Evolutionary conservation across 768 basidiomycete genomes (phyloP).

Genomic region (Suillus fuscotomentosus): DNA sequence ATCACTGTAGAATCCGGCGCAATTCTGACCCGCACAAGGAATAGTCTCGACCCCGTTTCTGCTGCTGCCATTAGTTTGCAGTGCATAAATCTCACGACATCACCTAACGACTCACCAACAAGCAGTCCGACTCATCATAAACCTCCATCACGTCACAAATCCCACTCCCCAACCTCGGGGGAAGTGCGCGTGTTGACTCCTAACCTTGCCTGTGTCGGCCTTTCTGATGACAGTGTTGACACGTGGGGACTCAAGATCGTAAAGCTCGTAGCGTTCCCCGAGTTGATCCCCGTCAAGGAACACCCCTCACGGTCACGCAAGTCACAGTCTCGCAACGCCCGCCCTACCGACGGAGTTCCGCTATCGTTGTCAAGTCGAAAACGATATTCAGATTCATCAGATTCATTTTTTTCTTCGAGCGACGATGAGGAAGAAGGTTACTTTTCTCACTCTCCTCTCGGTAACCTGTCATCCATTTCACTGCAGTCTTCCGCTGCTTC

Average conservation of each 20-base stretch:
- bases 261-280: conserved; percentile 75
- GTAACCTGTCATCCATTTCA: conserved; percentile 34
- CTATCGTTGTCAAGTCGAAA: conserved; percentile 11
- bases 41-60: conserved; percentile 34
- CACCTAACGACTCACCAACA: conserved; percentile 5
- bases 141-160: conserved; percentile 35
- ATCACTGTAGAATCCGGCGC: conserved; percentile 36
- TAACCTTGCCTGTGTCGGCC: conserved; percentile 74
- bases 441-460: conserved; percentile 55
- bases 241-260: conserved; percentile 77
- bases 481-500: conserved; percentile 35
- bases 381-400: conserved; percentile 21
- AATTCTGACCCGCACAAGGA: conserved; percentile 49
- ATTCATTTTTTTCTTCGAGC: conserved; percentile 25
- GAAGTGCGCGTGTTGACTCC: conserved; percentile 65
- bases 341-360: neutral
- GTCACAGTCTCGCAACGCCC: neutral
- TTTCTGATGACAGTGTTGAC: conserved; percentile 65
- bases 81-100: conserved; percentile 2
- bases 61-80: conserved; percentile 10
- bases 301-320: conserved; percentile 2
- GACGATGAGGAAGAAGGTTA: conserved; percentile 50
- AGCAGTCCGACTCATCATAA: conserved; percentile 11
- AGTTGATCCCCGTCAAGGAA: conserved; percentile 50
- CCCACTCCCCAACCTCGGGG: conserved; percentile 52